Base-by-base conservation (phyloP, 1,284 basidiomycete genomes). In the Xanthoconium separans region DNA sequence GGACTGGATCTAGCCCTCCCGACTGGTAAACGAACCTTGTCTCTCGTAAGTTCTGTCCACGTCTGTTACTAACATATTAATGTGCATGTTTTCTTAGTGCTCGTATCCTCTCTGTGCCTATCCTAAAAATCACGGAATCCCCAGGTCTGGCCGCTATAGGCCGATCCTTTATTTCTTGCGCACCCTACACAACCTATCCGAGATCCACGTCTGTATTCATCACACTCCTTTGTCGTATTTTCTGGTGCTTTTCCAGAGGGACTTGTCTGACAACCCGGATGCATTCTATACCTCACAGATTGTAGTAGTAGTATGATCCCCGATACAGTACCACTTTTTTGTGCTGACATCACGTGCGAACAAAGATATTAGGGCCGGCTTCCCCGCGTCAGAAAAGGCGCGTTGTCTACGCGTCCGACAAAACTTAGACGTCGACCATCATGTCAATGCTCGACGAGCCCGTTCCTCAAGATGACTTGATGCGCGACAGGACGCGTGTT, bases 401-500 rank as follows among this genome's bases (percentile, higher is more conserved):
- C 55, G 59, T 18, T 9, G 16, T 54, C 16, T 51, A 54, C 54
- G 60, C 64, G 56, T 65, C 64, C 54, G 50, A 60, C 51, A 1
- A 29, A 27, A 1, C 27, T 51, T 37, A 6, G 1, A 42, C 27
- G 43, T 8, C n/a, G 37, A 64, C 48, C 53, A 44, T 52, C 65
- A 87, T 87, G 84, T 82, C 84, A 48, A 72, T 81, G 57, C 78
- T 83, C 63, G 79, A 85, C 68, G 82, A 84, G 51, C 75, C 79
- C 20, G 64, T 79, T 42, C 75, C 82, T 13, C 75, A 80, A 53
- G 91, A 93, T 76, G 89, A 90, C 61, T 79, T 86, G 47, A 80
- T 89, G 73, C 79, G 79, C 60, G 88, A 92, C 60, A 80, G 90
- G 55, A 83, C 85, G 47, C 85, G 90, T 64, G 78, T 88, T 50